These are phyloP conservation scores for Darksidea phi DNA, from an alignment of 495 filamentous ascomycete species.

Conservation along the genomic window DNA sequence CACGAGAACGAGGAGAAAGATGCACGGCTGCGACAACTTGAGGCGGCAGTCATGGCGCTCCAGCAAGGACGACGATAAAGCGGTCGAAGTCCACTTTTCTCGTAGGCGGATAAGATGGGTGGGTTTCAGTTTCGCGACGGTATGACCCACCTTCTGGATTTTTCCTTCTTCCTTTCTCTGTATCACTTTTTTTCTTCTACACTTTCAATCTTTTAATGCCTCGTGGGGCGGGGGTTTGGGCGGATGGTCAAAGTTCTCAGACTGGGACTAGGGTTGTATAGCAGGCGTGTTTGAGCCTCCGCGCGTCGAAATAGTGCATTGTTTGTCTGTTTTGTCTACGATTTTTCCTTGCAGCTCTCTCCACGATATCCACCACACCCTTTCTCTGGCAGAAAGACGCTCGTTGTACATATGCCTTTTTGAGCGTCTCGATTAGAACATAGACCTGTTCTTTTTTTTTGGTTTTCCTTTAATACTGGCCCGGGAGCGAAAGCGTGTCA, in stretches of 20 bases:
- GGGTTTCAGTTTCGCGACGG: conserved; percentile 8
- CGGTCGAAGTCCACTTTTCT: background rate
- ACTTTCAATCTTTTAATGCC: conserved; percentile 12
- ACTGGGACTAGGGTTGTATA: conserved; percentile 10
- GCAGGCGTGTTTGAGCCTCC: conserved; percentile 17
- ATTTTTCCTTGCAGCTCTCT: too few species aligned
- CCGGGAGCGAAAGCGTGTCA: conserved; percentile 14
- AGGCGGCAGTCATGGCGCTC: conserved; percentile 29
- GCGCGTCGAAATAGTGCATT: too few species aligned
- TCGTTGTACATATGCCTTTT: conserved; percentile 26
- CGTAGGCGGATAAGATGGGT: background rate
- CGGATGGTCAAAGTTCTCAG: background rate
- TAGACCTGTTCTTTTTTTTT: background rate
- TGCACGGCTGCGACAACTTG: conserved; percentile 32
- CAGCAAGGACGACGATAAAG: conserved; percentile 21
- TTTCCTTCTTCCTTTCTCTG: conserved; percentile 8
- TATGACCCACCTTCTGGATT: background rate
- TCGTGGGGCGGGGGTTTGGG: background rate
- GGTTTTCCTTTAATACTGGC: too few species aligned
- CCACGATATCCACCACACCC: conserved; percentile 19
- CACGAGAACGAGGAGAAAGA: conserved; percentile 51
- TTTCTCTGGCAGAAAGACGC: conserved; percentile 33
- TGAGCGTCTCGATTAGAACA: conserved; percentile 6
- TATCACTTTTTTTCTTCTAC: conserved; percentile 9
- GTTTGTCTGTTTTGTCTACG: too few species aligned